Conservation (phyloP, 257 asterid species). For the Scutellaria minor region DNA sequence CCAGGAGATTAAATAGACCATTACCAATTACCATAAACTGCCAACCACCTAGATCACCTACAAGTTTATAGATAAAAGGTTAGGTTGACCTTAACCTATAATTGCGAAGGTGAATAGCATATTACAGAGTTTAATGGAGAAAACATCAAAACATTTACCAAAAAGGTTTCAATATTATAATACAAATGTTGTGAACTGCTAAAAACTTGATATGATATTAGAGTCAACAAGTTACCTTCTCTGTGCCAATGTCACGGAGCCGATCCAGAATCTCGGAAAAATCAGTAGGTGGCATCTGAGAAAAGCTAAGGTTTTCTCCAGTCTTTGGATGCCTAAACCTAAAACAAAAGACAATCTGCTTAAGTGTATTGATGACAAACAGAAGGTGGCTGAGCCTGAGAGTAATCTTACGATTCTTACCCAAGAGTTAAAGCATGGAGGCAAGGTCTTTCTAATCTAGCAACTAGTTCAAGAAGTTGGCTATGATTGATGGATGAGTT, state of each 20-base stretch:
- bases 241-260: slow-evolving; percentile 59
- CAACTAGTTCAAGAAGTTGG: slow-evolving; percentile 55
- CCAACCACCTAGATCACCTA: no score
- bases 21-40: no score
- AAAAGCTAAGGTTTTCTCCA: slow-evolving; percentile 62
- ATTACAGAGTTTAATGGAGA: no score
- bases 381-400: not conserved
- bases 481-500: slow-evolving; percentile 49
- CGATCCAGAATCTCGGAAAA: slow-evolving; percentile 64
- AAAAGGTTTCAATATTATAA: no score
- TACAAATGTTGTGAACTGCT: not conserved
- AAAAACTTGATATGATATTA: not conserved
- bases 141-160: no score
- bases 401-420: slow-evolving; percentile 36
- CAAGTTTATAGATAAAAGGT: no score
- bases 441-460: slow-evolving; percentile 77
- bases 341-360: slow-evolving; percentile 9
- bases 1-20: no score
- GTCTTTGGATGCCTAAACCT: slow-evolving; percentile 85
- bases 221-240: slow-evolving; percentile 49
- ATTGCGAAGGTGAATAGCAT: no score
- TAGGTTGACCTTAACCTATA: no score
- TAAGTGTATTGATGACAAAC: not conserved
- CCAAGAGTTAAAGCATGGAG: slow-evolving; percentile 92
- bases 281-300: slow-evolving; percentile 81